Base-by-base conservation (phyloP, 2,329 filamentous ascomycete species). In the Trichophyton equinum region DNA sequence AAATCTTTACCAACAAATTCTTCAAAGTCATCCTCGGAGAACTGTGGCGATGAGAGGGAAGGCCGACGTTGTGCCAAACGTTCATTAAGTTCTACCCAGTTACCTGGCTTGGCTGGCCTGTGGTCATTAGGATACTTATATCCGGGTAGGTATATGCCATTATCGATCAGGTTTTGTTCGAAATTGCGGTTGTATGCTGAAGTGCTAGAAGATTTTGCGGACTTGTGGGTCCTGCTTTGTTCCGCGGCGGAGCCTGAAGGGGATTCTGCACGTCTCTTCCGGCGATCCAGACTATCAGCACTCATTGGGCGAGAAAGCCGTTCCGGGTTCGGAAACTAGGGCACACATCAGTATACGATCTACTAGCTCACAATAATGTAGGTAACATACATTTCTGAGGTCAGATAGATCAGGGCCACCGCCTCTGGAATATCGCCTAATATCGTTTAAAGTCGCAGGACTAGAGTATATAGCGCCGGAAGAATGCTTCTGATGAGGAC, bases 401-500 rank as follows among this genome's bases (percentile, higher is more conserved):
- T 49, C 46, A 13, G 46, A 49, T 13, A 49, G 18, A 20, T 49
- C 46, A 49, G 22, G 46, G 9, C 46, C 46, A 6, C 46, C 46
- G 11, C 46, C n/a, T 27, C 46, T 49, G 8, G 46, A 49, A 20
- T 25, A 20, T 13, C 46, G n/a, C 20, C 20, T 49, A 2, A 49
- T 49, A 7, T 49, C 46, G n/a, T 22, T 49, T 27, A 49, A 8
- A 15, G 9, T 13, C 46, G n/a, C 46, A 3, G 46, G 46, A 8
- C 9, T 22, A 13, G 8, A 49, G 46, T 44, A 7, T 5, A 44
- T 7, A n/a, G 40, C 4, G 38, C 58, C 33, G 4, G 53, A 57
- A 56, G 47, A 30, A 60, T 57, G 56, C 47, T 25, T 40, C 53
- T 62, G 61, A 11, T 9, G 60, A 57, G 15, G 57, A 51, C 44